phyloP scores from a whole-genome alignment of 148 eudicot species.

The Vaccinium myrtillus region DNA sequence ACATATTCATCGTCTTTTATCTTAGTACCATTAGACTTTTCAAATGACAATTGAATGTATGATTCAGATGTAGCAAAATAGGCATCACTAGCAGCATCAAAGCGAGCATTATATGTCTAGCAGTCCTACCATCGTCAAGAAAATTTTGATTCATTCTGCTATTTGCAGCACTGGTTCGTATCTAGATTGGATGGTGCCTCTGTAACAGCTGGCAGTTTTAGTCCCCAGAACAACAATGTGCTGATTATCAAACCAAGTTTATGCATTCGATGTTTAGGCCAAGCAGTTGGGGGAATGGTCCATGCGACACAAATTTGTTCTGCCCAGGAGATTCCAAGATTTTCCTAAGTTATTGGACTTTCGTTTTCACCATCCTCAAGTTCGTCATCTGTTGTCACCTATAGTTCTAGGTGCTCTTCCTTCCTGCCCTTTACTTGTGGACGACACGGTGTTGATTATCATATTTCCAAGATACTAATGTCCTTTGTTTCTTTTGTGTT shows the following conservation, averaged over 20 bases:
- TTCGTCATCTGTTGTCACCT: slow-evolving; percentile 62
- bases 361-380: slow-evolving; percentile 73
- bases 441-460: not conserved
- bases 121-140: not conserved
- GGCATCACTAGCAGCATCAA: not conserved
- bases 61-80: not conserved
- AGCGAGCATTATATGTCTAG: not conserved
- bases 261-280: slow-evolving; percentile 90
- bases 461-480: not conserved
- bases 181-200: slow-evolving; percentile 89
- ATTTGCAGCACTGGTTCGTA: slow-evolving; percentile 83
- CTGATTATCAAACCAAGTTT: slow-evolving; percentile 79
- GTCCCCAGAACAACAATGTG: slow-evolving; percentile 72
- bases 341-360: slow-evolving; percentile 91
- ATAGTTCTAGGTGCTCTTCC: slow-evolving; percentile 68
- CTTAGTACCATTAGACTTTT: not conserved
- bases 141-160: not conserved
- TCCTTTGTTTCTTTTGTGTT: not conserved
- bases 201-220: slow-evolving; percentile 87
- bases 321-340: slow-evolving; percentile 74
- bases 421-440: not conserved
- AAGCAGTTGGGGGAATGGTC: slow-evolving; percentile 91
- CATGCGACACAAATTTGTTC: slow-evolving; percentile 40
- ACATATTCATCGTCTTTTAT: too few relatives aligned
- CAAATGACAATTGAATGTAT: not conserved